These are phyloP conservation scores for Phytophthora sansomeana DNA, from an alignment of 352 stramenopile species.

Conservation along the genomic window DNA sequence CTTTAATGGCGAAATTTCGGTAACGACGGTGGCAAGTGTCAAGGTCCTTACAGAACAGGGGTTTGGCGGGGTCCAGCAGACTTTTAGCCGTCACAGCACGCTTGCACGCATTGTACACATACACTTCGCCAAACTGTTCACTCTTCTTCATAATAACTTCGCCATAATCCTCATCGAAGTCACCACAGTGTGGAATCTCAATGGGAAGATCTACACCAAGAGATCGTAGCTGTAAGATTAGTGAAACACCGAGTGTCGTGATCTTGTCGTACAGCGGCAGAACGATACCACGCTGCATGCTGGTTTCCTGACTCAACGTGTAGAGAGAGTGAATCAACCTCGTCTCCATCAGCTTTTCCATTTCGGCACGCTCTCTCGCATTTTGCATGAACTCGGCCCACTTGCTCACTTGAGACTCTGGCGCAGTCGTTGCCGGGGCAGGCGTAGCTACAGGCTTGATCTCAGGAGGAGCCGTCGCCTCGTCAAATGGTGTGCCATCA, in stretches of 20 bases:
- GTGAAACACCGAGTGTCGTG: constrained; percentile 61
- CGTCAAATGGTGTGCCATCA: constrained; percentile 20
- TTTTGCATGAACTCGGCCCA: constrained; percentile 27
- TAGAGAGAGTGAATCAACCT: constrained; percentile 40
- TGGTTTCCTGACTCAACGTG: constrained; percentile 38
- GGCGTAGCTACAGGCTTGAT: constrained; percentile 4
- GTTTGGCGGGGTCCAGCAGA: constrained; percentile 31
- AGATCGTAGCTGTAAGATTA: constrained; percentile 67
- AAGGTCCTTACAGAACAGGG: constrained; percentile 62
- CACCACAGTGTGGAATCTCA: constrained; percentile 74
- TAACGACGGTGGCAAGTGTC: constrained; percentile 55
- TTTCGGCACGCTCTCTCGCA: constrained; percentile 26
- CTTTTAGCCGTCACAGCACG: constrained; percentile 41
- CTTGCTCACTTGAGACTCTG: constrained; percentile 18
- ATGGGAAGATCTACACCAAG: constrained; percentile 66
- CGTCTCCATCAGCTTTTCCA: constrained; percentile 40
- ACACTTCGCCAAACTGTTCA: constrained; percentile 51
- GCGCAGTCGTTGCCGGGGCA: not conserved
- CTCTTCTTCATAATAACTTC: constrained; percentile 42
- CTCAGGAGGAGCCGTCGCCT: constrained; percentile 8
- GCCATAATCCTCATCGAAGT: constrained; percentile 55
- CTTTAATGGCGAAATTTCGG: constrained; percentile 72
- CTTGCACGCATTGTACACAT: constrained; percentile 73
- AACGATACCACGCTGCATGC: constrained; percentile 54
- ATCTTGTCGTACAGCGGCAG: constrained; percentile 75